Base-by-base conservation (phyloP, 23 red algal genomes). In the Gracilaria vermiculophylla region DNA sequence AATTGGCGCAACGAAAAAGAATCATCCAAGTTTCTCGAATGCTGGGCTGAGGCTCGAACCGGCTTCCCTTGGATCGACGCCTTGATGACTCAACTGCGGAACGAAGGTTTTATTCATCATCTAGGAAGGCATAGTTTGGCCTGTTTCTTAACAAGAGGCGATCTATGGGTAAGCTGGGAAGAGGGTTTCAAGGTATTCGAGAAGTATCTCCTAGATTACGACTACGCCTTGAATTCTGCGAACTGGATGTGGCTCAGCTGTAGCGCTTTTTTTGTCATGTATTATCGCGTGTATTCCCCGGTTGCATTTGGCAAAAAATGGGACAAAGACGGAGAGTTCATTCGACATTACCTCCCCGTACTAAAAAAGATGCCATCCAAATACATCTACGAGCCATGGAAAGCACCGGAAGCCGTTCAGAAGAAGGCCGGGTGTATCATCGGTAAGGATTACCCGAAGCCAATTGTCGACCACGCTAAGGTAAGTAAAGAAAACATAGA, bases 171-270 rank as follows among this genome's bases (percentile, higher is more conserved):
- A 21, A 94, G 89, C 47, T 99, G 97, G 97, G 93, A 95, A 65
- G 53, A 75, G 27, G 97, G 97, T 0, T 76, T 62, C 37, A 83
- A 91, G 17, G 86, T 87, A 3, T 99, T 99, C 69, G 92, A 99
- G 36, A 77, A 83, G 28, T 88, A 87, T 54, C 80, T 99, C 10
- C 64, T 99, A 0, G 97, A 99, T 60, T 79, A 80, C 35, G 97
- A 99, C 78, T 90, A 89, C 37, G 80, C 82, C 11, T 81, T 99
- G 53, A 99, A 99, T 62, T 77, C 70, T 31, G 93, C 88, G 14
- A 99, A 99, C 85, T 99, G 97, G 97, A 91, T 99, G 90, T 99
- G 97, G 97, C 79, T 99, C 43, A 94, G 89, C 24, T 88, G 83
- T 50, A 94, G 89, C 15, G 97, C 97, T 1, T 99, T 99, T 74